Evolutionary conservation across 495 filamentous ascomycete species (phyloP).

Genomic region (Lasiosphaeriaceae sp.): DNA sequence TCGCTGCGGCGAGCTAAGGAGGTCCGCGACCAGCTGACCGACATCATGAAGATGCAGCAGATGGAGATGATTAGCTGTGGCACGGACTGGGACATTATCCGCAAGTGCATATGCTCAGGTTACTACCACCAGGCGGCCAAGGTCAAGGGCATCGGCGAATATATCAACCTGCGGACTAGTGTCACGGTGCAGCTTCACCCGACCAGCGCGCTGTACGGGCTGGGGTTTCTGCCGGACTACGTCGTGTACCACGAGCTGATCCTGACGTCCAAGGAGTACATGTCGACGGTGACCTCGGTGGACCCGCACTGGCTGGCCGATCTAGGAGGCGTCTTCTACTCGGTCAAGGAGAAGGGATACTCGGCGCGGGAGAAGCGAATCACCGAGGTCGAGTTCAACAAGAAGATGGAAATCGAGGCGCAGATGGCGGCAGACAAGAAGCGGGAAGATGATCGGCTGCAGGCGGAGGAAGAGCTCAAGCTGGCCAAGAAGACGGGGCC

Average conservation of each 20-base stretch:
- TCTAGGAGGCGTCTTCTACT: slow-evolving; percentile 97
- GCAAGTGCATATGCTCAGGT: slow-evolving; percentile 95
- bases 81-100: slow-evolving; percentile 92
- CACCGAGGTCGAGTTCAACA: slow-evolving; percentile 91
- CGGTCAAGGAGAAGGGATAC: slow-evolving; percentile 96
- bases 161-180: slow-evolving; percentile 90
- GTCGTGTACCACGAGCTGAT: slow-evolving; percentile 99
- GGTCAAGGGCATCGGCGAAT: slow-evolving; percentile 95
- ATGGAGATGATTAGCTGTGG: slow-evolving; percentile 86
- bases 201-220: slow-evolving; percentile 85
- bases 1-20: slow-evolving; percentile 86
- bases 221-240: slow-evolving; percentile 92
- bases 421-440: slow-evolving; percentile 88
- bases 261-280: slow-evolving; percentile 95
- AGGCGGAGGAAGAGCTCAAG: slow-evolving; percentile 41
- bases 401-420: slow-evolving; percentile 91
- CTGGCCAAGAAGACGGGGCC: slow-evolving; percentile 43
- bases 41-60: slow-evolving; percentile 93
- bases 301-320: slow-evolving; percentile 99
- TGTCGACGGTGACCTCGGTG: slow-evolving; percentile 94
- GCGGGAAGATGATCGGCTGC: slow-evolving; percentile 58
- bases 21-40: slow-evolving; percentile 85
- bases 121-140: slow-evolving; percentile 99
- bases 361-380: slow-evolving; percentile 83
- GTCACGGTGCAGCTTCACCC: slow-evolving; percentile 93